A percentile compares a stretch with the other conserved stretches of the same genome.
phyloP scores from a whole-genome alignment of 2,329 filamentous ascomycete genomes.

The Simplicillium sp. region DNA sequence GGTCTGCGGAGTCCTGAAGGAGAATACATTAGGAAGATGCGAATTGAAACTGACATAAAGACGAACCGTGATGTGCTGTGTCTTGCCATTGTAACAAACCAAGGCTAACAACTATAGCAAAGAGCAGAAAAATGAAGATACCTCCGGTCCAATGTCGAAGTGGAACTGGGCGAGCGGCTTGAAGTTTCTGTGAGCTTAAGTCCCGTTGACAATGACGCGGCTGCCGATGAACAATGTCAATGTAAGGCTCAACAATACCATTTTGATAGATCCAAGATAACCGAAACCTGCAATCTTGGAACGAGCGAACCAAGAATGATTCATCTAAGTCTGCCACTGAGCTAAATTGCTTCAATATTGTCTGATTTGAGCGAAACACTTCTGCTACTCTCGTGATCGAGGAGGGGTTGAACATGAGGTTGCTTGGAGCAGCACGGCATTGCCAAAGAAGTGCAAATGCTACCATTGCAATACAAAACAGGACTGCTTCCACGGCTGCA shows the following conservation, averaged over 20 bases:
- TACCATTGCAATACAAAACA: conserved; percentile 13
- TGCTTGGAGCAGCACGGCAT: conserved; percentile 2
- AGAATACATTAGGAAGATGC: no score
- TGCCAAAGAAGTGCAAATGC: conserved; percentile 10
- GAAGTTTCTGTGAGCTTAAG: no score
- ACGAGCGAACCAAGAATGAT: not conserved
- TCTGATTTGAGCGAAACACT: conserved; percentile 10
- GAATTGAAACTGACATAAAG: no score
- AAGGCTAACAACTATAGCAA: no score
- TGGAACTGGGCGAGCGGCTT: no score
- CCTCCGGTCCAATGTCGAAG: no score
- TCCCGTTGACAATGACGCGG: no score
- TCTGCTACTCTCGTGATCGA: conserved; percentile 13
- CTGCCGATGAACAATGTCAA: no score
- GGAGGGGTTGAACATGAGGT: conserved; percentile 14
- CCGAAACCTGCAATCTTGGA: conserved; percentile 8
- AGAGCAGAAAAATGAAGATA: no score
- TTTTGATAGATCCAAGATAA: conserved; percentile 3
- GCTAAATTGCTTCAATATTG: conserved; percentile 4
- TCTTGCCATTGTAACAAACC: no score
- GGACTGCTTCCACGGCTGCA: conserved; percentile 15
- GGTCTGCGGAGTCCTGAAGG: conserved; percentile 20
- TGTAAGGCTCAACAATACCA: no score
- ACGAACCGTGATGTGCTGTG: no score
- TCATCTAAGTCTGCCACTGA: conserved; percentile 9